Base-by-base conservation (phyloP, 176 grass and related monocot species). In the Poa annua region DNA sequence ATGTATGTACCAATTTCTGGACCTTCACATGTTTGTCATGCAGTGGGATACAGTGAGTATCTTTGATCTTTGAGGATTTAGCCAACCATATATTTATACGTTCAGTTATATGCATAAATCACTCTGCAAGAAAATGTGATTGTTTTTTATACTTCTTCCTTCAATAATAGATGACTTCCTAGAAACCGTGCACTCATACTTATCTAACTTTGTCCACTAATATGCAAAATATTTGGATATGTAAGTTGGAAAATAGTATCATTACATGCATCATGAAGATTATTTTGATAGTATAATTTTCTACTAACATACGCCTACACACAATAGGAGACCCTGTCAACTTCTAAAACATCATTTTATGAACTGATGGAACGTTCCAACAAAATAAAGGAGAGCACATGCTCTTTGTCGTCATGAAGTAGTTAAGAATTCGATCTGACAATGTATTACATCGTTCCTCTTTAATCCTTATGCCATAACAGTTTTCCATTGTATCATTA, bases 1-100 rank as follows among this genome's bases (percentile, higher is more conserved):
- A 99, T 82, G 91, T 99, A 39, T 99, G 96, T 32, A 96, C 88
- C 47, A 96, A 92, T 84, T 99, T 99, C 54, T 99, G 96, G 96
- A 99, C 93, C 81, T 99, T 99, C 32, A 51, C 92, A 45, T 99
- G 96, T 67, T 39, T 89, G 35, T 78, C 93, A n/a, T 99, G 96
- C 78, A 94, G 93, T 82, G 93, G 93, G 75, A 92, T 96, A 80
- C 96, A 96, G 96, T 99, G 65, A 99, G 96, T 85, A 88, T 77
- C 64, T 89, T 89, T 16, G 14, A 29, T 78, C 21, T 35, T 75
- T 86, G 56, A 11, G 14, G 11, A 69, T 64, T 79, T 79, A 65
- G 8, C 26, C 4, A 8, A 50, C 71, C 41, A 20, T 75, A 20
- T 56, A 60, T 8, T 15, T 80, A 7, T 54, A 34, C 16, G 50